A percentile compares a stretch with the other conserved stretches of the same genome.
These are phyloP conservation scores for Podospora australis DNA, from an alignment of 495 filamentous ascomycete genomes.

Conservation along the genomic window DNA sequence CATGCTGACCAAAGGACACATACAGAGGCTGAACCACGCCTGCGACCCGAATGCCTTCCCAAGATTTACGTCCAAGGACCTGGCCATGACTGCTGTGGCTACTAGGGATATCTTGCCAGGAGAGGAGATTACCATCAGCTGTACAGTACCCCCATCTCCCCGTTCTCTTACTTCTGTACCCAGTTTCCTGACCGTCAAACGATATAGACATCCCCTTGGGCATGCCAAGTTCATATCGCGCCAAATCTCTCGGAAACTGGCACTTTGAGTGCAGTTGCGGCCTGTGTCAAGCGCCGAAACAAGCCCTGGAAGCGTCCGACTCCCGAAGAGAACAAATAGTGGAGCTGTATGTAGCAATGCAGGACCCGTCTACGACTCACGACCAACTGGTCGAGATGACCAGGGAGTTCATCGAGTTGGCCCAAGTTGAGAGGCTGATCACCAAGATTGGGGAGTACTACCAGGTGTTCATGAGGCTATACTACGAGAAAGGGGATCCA, in stretches of 20 bases:
- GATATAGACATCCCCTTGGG: slow-evolving; percentile 23
- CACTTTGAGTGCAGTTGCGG: slow-evolving; percentile 32
- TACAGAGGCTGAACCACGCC: slow-evolving; percentile 30
- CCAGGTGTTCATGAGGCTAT: slow-evolving; percentile 23
- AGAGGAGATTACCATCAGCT: slow-evolving; percentile 35
- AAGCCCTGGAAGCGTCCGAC: slow-evolving; percentile 21
- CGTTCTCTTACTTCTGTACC: not conserved
- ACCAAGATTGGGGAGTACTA: slow-evolving; percentile 29
- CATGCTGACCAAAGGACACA: no score
- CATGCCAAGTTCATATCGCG: slow-evolving; percentile 21
- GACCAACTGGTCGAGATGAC: slow-evolving; percentile 16
- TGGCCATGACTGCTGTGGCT: slow-evolving; percentile 29
- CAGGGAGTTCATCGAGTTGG: slow-evolving; percentile 22
- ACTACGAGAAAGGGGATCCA: slow-evolving; percentile 22
- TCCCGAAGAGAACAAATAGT: slow-evolving; percentile 19
- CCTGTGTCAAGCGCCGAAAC: slow-evolving; percentile 19
- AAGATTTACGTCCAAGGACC: slow-evolving; percentile 20
- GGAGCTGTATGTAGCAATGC: slow-evolving; percentile 21
- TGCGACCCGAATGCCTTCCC: slow-evolving; percentile 30
- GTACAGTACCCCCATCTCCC: slow-evolving; percentile 8
- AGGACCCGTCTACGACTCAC: slow-evolving; percentile 12
- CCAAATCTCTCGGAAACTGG: slow-evolving; percentile 23
- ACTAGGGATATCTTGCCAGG: slow-evolving; percentile 28
- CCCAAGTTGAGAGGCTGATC: slow-evolving; percentile 23
- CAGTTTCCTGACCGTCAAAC: slow-evolving; percentile 1